These are phyloP conservation scores for Pouteria campechiana DNA, from an alignment of 179 eudicot genomes.

Conservation along the genomic window DNA sequence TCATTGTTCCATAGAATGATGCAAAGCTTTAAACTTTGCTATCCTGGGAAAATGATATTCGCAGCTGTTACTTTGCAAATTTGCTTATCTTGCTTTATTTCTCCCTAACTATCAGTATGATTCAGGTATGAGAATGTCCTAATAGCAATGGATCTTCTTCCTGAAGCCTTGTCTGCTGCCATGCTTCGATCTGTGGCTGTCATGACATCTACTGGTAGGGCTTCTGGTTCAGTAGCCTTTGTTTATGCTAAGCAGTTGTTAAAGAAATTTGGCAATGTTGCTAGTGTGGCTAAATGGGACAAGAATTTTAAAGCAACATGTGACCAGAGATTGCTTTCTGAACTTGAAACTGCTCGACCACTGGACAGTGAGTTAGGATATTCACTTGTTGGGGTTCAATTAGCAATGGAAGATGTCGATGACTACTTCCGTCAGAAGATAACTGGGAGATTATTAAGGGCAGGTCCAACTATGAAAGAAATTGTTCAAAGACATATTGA, in stretches of 20 bases:
- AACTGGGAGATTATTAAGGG: constrained; percentile 69
- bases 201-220: constrained; percentile 64
- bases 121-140: constrained; percentile 87
- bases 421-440: constrained; percentile 90
- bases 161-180: constrained; percentile 73
- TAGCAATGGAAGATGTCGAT: constrained; percentile 79
- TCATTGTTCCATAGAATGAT: too few species aligned
- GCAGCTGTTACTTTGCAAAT: too few species aligned
- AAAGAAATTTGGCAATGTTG: constrained; percentile 53
- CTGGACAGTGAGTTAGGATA: constrained; percentile 70
- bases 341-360: constrained; percentile 74
- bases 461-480: constrained; percentile 76
- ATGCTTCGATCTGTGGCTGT: constrained; percentile 61
- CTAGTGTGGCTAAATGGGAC: constrained; percentile 83
- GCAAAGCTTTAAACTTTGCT: too few species aligned
- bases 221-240: constrained; percentile 69
- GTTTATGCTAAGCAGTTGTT: constrained; percentile 63
- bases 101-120: constrained; percentile 2
- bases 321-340: constrained; percentile 68
- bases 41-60: too few species aligned
- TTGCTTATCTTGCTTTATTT: too few species aligned
- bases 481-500: constrained; percentile 65
- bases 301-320: constrained; percentile 66
- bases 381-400: constrained; percentile 73
- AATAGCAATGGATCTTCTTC: constrained; percentile 76